Evolutionary conservation across 2,329 filamentous ascomycete genomes (phyloP).

Genomic region (Xylariaceae sp.): DNA sequence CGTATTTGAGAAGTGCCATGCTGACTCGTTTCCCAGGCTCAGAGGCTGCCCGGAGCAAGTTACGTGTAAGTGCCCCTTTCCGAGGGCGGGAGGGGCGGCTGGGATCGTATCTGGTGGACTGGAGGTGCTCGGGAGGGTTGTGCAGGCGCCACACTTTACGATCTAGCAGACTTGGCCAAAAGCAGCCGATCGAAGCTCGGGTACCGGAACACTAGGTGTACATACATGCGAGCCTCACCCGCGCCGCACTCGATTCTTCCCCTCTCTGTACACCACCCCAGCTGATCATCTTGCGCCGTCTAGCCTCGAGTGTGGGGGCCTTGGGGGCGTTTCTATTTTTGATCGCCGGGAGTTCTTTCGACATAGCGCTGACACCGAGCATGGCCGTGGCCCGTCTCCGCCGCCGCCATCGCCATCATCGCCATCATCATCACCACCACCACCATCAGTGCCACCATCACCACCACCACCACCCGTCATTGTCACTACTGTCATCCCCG

Average conservation of each 20-base stretch:
- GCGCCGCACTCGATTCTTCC: conserved; percentile 14
- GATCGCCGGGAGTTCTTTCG: conserved; percentile 1
- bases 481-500: background rate
- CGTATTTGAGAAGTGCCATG: conserved; percentile 16
- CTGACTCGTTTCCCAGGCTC: conserved; percentile 18
- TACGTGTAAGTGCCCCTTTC: conserved; percentile 30
- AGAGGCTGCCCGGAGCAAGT: conserved; percentile 18
- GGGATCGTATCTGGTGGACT: conserved; percentile 23
- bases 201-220: conserved; percentile 19
- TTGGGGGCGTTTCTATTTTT: background rate
- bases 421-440: background rate
- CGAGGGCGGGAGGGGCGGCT: conserved; percentile 29
- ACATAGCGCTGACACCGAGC: background rate
- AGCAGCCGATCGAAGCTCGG: conserved; percentile 26
- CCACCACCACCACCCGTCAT: background rate
- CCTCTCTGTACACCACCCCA: conserved; percentile 8
- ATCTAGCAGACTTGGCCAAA: conserved; percentile 27
- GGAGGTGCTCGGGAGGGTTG: conserved; percentile 26
- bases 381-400: conserved; percentile 1
- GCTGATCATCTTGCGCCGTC: conserved; percentile 4
- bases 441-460: background rate
- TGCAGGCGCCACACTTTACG: conserved; percentile 33
- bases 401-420: background rate
- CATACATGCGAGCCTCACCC: conserved; percentile 20
- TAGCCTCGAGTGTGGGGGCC: background rate